Evolutionary conservation across 768 basidiomycete genomes (phyloP).

Genomic region (Porpolomopsis calyptriformis): DNA sequence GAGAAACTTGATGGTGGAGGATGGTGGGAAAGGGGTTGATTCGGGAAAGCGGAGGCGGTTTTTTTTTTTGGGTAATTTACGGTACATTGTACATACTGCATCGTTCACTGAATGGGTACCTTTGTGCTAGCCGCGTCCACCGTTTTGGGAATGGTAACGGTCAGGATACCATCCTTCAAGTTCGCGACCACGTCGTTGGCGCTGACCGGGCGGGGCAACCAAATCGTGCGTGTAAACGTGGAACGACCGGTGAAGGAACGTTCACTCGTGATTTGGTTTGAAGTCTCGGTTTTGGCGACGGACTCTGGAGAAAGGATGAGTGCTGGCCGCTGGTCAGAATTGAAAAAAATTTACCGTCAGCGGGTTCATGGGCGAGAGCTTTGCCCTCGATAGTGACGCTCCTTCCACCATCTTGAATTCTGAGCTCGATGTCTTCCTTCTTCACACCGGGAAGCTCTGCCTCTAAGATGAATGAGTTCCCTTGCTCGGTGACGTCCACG

Average conservation of each 20-base stretch:
- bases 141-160: conserved; percentile 46
- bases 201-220: conserved; percentile 58
- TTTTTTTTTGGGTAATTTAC: too few relatives aligned
- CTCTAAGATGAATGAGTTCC: conserved; percentile 55
- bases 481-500: conserved; percentile 59
- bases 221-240: conserved; percentile 58
- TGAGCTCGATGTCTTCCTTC: conserved; percentile 65
- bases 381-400: conserved; percentile 68
- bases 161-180: conserved; percentile 60
- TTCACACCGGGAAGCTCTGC: conserved; percentile 72
- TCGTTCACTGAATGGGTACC: conserved; percentile 30
- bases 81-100: too few relatives aligned
- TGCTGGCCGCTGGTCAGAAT: neutral
- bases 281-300: conserved; percentile 15
- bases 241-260: conserved; percentile 46
- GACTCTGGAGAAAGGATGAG: conserved; percentile 6
- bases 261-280: conserved; percentile 47
- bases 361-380: conserved; percentile 20
- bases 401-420: conserved; percentile 58
- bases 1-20: neutral
- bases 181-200: conserved; percentile 48
- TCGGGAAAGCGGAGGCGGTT: neutral
- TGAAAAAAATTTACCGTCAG: conserved; percentile 4
- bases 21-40: neutral
- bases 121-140: conserved; percentile 47